phyloP scores from a whole-genome alignment of 345 rosid genomes.

The Eucalyptus tenuipes region DNA sequence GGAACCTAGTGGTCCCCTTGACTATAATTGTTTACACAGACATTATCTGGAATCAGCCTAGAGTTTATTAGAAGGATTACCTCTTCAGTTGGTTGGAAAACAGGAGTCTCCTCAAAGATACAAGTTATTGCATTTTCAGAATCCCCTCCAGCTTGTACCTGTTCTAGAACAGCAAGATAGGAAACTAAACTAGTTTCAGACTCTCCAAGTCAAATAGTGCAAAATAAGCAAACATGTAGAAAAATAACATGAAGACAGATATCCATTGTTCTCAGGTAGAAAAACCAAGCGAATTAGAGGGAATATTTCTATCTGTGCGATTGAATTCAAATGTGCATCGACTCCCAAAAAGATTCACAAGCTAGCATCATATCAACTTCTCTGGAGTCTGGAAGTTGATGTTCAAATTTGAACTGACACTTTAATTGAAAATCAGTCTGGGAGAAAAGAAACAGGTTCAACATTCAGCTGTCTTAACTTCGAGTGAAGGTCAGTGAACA shows the following conservation, averaged over 20 bases:
- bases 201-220: background rate
- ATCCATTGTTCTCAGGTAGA: background rate
- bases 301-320: background rate
- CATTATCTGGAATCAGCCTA: background rate
- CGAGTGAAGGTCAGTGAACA: background rate
- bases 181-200: background rate
- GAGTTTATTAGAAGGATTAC: conserved; percentile 14
- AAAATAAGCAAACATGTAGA: background rate
- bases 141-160: background rate
- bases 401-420: background rate
- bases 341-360: background rate
- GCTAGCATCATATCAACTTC: background rate
- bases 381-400: background rate
- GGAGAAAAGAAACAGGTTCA: background rate
- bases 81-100: conserved; percentile 57
- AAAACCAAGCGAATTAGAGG: background rate
- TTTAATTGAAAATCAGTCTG: background rate
- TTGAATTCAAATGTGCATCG: background rate
- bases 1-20: background rate
- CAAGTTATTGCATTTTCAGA: conserved; percentile 15
- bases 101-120: conserved; percentile 47
- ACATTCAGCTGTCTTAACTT: background rate
- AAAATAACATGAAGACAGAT: background rate
- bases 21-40: background rate
- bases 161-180: background rate